phyloP scores from a whole-genome alignment of 2,329 filamentous ascomycete species.

The Reticulascus tulasneorum region DNA sequence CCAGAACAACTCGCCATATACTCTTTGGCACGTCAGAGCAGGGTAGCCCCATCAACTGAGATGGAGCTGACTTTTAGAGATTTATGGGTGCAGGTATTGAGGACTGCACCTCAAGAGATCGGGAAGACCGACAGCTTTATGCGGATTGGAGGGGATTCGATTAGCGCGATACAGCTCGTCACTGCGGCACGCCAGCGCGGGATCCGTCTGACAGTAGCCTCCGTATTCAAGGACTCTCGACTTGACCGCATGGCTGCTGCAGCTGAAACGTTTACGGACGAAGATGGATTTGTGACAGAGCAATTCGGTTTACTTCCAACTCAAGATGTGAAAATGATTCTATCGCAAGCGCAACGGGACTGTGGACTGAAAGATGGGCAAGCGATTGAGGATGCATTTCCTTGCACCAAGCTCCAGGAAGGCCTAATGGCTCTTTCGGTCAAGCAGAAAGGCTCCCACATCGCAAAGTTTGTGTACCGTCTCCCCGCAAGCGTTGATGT shows the following conservation, averaged over 20 bases:
- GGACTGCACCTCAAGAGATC: conserved; percentile 6
- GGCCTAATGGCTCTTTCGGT: conserved; percentile 32
- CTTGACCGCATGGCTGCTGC: conserved; percentile 3
- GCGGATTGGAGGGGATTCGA: conserved; percentile 18
- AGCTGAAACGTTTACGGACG: conserved; percentile 4
- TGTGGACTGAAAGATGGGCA: background rate
- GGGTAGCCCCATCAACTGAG: conserved; percentile 1
- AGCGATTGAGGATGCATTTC: conserved; percentile 8
- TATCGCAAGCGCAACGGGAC: background rate
- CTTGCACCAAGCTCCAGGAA: conserved; percentile 8
- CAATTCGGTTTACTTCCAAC: background rate
- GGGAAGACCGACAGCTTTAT: conserved; percentile 16
- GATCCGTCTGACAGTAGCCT: conserved; percentile 8
- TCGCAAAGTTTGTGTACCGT: conserved; percentile 23
- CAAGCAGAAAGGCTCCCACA: conserved; percentile 31
- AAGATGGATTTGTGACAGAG: background rate
- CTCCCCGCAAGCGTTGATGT: conserved; percentile 16
- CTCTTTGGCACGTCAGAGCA: background rate
- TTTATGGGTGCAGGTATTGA: conserved; percentile 14
- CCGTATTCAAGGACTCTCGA: conserved; percentile 10
- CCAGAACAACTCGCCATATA: background rate
- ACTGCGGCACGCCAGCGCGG: conserved; percentile 6
- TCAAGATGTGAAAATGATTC: background rate
- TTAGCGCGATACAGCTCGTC: conserved; percentile 17
- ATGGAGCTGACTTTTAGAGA: conserved; percentile 11